phyloP scores from a whole-genome alignment of 75 land plant genomes.

The Cryptomeria japonica region DNA sequence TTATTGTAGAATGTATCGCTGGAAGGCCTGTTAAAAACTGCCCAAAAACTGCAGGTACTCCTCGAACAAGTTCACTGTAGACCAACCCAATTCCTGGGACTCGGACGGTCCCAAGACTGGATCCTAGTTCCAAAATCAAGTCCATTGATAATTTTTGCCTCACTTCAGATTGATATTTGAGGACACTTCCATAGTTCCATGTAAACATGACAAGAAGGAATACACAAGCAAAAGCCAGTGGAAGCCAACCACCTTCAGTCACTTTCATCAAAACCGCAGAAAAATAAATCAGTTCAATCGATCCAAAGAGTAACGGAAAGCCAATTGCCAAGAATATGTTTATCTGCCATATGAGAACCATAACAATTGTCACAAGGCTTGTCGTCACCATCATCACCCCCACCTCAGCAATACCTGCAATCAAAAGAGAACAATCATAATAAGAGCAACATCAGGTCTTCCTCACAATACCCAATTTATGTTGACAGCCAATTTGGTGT shows the following conservation, averaged over 20 bases:
- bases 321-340: slow-evolving; percentile 62
- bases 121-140: slow-evolving; percentile 77
- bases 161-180: slow-evolving; percentile 83
- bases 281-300: slow-evolving; percentile 75
- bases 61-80: slow-evolving; percentile 93
- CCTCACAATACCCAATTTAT: not conserved
- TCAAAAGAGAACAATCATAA: slow-evolving; percentile 2
- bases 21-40: slow-evolving; percentile 86
- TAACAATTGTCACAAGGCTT: slow-evolving; percentile 72
- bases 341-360: slow-evolving; percentile 97
- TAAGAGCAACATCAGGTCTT: not conserved
- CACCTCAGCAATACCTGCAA: slow-evolving; percentile 94
- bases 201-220: slow-evolving; percentile 81
- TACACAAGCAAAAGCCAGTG: slow-evolving; percentile 74
- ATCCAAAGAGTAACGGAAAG: slow-evolving; percentile 74
- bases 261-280: slow-evolving; percentile 84
- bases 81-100: slow-evolving; percentile 89
- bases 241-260: slow-evolving; percentile 92
- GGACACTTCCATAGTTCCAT: slow-evolving; percentile 96
- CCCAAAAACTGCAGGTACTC: slow-evolving; percentile 85
- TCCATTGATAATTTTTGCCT: slow-evolving; percentile 92
- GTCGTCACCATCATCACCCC: slow-evolving; percentile 93
- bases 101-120: slow-evolving; percentile 83
- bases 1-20: slow-evolving; percentile 86
- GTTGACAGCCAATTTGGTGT: not conserved